Percentiles rank a stretch among this genome's conserved stretches.
Evolutionary conservation across 164 flowering plant species (phyloP).

Genomic region (Akebia trifoliata): DNA sequence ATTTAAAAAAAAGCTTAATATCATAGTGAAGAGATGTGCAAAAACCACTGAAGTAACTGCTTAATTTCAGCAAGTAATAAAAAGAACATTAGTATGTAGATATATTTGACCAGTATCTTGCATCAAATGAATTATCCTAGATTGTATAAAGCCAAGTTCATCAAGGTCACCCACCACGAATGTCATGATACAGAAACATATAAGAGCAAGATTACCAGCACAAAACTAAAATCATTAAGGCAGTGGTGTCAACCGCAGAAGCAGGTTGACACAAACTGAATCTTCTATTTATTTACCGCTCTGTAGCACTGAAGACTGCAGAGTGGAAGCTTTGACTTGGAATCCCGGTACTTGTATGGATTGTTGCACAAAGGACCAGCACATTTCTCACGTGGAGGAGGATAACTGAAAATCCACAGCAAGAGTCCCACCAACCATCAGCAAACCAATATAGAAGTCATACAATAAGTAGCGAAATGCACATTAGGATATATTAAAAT

Average conservation of each 20-base stretch:
- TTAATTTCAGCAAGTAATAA: too few species aligned
- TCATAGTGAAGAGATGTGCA: too few species aligned
- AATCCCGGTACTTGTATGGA: conserved; percentile 65
- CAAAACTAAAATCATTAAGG: not conserved
- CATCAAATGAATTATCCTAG: not conserved
- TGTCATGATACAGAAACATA: conserved; percentile 3
- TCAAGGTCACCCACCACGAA: not conserved
- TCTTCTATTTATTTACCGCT: conserved; percentile 37
- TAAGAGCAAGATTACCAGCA: not conserved
- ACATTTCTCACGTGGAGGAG: conserved; percentile 75
- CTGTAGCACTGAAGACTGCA: conserved; percentile 80
- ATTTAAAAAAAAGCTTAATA: too few species aligned
- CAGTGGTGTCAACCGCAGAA: too few species aligned
- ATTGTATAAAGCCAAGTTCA: not conserved
- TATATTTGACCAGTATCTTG: too few species aligned
- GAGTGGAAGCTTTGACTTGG: conserved; percentile 66
- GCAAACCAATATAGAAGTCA: not conserved
- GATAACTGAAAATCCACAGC: conserved; percentile 46
- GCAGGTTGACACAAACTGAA: conserved; percentile 30
- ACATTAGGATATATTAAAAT: too few species aligned
- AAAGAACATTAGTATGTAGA: too few species aligned
- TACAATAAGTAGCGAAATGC: not conserved
- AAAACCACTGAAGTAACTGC: too few species aligned
- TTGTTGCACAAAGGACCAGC: conserved; percentile 63
- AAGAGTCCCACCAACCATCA: conserved; percentile 3